These are phyloP conservation scores for Clathrus columnatus DNA, from an alignment of 768 basidiomycete species.

Conservation along the genomic window DNA sequence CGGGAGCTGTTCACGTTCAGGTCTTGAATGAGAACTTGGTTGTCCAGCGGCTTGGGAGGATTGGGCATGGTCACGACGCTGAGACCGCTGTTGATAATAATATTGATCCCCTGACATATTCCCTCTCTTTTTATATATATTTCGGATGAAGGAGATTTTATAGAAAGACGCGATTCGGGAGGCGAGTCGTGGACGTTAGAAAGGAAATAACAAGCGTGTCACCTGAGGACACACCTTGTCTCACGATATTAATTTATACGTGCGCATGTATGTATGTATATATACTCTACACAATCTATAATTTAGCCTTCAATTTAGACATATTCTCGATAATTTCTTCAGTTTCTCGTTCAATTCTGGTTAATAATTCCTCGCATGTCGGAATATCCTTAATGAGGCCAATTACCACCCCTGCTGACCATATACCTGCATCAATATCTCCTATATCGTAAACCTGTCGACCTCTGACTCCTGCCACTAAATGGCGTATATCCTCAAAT, in stretches of 20 bases:
- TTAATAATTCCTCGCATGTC: constrained; percentile 64
- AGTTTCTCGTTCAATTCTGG: constrained; percentile 63
- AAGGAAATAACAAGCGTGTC: no score
- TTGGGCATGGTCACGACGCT: constrained; percentile 5
- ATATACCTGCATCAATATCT: constrained; percentile 82
- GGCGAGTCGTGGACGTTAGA: no score
- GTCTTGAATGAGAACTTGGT: constrained; percentile 44
- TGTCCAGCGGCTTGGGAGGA: constrained; percentile 17
- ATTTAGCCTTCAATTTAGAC: constrained; percentile 20
- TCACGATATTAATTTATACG: no score
- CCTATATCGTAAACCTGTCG: constrained; percentile 72
- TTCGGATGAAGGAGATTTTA: no score
- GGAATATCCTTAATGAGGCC: constrained; percentile 81
- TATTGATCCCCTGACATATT: constrained; percentile 21
- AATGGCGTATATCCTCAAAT: constrained; percentile 75
- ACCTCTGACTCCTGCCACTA: constrained; percentile 66
- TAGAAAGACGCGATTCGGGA: no score
- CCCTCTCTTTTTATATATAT: background rate
- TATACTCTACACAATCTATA: no score
- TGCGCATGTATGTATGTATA: no score
- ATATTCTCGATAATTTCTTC: constrained; percentile 55
- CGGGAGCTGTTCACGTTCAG: constrained; percentile 47
- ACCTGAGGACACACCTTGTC: no score
- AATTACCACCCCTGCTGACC: constrained; percentile 58
- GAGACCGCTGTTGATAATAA: constrained; percentile 28